phyloP scores from a whole-genome alignment of 1,284 basidiomycete species.

The Heterobasidion occidentale region DNA sequence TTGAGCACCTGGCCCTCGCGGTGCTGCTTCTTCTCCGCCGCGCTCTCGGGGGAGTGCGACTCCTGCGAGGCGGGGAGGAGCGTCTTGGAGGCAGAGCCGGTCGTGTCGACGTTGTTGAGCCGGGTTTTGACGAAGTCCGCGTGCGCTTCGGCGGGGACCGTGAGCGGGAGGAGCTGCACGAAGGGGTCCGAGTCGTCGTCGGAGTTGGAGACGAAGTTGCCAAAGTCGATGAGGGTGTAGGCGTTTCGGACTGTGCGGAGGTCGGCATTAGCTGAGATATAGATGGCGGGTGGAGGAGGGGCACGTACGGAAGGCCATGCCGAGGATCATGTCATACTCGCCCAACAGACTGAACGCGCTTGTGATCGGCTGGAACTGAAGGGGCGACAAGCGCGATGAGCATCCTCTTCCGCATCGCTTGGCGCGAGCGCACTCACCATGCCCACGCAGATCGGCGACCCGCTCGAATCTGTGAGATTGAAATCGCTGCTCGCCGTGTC shows the following conservation, averaged over 20 bases:
- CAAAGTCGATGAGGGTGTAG: slow-evolving; percentile 26
- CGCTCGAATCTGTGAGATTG: slow-evolving; percentile 30
- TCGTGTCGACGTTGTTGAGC: slow-evolving; percentile 15
- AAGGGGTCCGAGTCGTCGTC: slow-evolving; percentile 18
- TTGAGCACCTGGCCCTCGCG: slow-evolving; percentile 58
- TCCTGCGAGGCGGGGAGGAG: slow-evolving; percentile 55
- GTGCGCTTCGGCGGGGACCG: slow-evolving; percentile 19
- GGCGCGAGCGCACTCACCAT: slow-evolving; percentile 49
- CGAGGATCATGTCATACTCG: slow-evolving; percentile 63
- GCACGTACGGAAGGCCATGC: slow-evolving; percentile 25
- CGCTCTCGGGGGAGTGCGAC: slow-evolving; percentile 57
- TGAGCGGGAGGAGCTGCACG: slow-evolving; percentile 25
- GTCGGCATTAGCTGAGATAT: not conserved
- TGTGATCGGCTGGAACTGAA: slow-evolving; percentile 73
- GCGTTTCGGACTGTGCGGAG: slow-evolving; percentile 24
- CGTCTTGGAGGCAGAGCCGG: slow-evolving; percentile 21
- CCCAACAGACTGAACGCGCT: slow-evolving; percentile 66
- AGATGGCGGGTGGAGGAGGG: not conserved
- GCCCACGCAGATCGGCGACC: slow-evolving; percentile 52
- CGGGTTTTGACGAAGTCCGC: slow-evolving; percentile 23
- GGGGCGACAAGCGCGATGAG: slow-evolving; percentile 64
- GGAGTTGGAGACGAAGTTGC: slow-evolving; percentile 24
- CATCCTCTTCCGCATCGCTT: slow-evolving; percentile 25
- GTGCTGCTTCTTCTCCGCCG: slow-evolving; percentile 48
- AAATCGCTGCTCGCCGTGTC: slow-evolving; percentile 36